Evolutionary conservation across 192 early-diverging fungal species (phyloP), one percentile per base, ranked within the genome.

Genomic region (Backusella luteola): DNA sequence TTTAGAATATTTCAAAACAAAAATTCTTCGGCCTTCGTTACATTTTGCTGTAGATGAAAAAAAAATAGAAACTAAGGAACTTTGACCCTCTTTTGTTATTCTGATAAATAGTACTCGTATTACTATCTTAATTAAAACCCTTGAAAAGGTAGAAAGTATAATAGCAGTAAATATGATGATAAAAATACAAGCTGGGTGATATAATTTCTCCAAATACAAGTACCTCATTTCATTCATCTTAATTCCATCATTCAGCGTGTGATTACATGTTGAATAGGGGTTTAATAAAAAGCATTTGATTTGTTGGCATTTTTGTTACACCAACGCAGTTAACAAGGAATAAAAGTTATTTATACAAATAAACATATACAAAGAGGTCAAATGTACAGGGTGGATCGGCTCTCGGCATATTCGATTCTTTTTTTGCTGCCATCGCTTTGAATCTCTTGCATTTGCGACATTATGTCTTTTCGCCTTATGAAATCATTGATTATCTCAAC

Each of bases 271-370:
- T 12, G 8, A 63, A 63, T 63, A 63, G 56, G 56, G 56, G 56
- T 63, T 63, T 63, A 63, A 29, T 63, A 63, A 63, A 59, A 29
- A 14, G 26, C 23, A 63, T 63, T 63, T 63, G 56, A 63, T 63
- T 29, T 63, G 56, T 63, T 63, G 14, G 23, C 23, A 63, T 29
- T 11, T 29, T 23, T 12, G 56, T 63, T 63, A 63, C 56, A 63
- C 56, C 56, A 26, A 26, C 0, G 29, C 12, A 29, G 21, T 23
- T 29, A 26, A 29, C 56, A 63, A 29, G 56, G 56, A 63, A 26
- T 63, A 63, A 63, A 63, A 63, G n/a, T 23, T 63, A 63, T 63
- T 63, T 63, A 29, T 63, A 63, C 3, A 12, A 63, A 63, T 14
- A 29, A 23, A 0, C 4, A 29, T 23, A 63, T 12, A 63, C 21